These are phyloP conservation scores for Hura crepitans DNA, from an alignment of 441 rosid species.

Conservation along the genomic window DNA sequence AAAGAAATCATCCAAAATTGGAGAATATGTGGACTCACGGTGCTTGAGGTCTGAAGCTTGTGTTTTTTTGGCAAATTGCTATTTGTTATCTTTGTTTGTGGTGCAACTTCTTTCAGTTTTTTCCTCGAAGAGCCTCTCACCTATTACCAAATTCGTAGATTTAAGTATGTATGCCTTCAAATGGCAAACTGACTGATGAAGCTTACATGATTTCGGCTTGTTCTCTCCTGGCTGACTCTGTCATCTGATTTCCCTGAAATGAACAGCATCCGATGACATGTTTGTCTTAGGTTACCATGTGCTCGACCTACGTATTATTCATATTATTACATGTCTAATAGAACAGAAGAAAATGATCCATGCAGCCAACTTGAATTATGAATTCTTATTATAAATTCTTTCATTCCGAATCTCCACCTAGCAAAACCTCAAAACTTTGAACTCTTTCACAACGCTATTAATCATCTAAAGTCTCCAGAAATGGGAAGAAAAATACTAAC, in stretches of 20 bases:
- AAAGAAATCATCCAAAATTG: slow-evolving; percentile 13
- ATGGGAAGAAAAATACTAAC: slow-evolving; percentile 27
- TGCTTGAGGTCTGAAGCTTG: slow-evolving; percentile 14
- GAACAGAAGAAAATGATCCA: no score
- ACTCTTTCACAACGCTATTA: no score
- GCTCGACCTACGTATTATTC: no score
- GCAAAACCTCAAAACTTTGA: no score
- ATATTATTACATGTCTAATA: no score
- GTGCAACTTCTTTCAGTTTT: background rate
- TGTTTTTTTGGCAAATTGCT: slow-evolving; percentile 9
- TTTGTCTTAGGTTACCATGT: no score
- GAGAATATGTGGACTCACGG: slow-evolving; percentile 25
- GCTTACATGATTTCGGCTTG: background rate
- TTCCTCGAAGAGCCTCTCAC: slow-evolving; percentile 9
- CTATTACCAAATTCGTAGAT: slow-evolving; percentile 10
- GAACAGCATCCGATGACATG: background rate
- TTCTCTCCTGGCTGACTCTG: background rate
- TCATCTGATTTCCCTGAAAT: background rate
- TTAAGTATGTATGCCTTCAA: background rate
- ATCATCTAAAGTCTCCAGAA: background rate
- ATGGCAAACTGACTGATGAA: background rate
- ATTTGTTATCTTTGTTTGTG: slow-evolving; percentile 15
- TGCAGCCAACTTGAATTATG: no score
- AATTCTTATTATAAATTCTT: no score
- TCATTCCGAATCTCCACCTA: no score